Evolutionary conservation across 129 eudicot species (phyloP).

Genomic region (Dittrichia graveolens): DNA sequence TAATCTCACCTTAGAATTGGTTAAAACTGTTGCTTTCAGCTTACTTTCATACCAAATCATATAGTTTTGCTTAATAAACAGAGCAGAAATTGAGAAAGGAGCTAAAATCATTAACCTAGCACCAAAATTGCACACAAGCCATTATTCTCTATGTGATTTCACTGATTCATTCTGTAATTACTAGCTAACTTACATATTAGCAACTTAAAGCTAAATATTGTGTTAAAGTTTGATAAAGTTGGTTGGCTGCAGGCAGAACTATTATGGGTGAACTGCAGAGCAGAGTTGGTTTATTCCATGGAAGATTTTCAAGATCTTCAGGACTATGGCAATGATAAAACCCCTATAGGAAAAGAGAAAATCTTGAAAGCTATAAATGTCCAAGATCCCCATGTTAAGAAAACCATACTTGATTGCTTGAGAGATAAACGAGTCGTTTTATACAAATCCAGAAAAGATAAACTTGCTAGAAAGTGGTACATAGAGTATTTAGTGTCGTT

Average conservation of each 20-base stretch:
- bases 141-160: neutral
- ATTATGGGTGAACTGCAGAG: conserved; percentile 55
- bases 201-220: neutral
- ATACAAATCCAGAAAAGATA: conserved; percentile 54
- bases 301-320: conserved; percentile 55
- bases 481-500: conserved; percentile 40
- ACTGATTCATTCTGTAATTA: neutral
- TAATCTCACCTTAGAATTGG: neutral
- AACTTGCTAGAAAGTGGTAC: conserved; percentile 43
- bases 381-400: conserved; percentile 47
- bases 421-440: conserved; percentile 39
- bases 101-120: neutral
- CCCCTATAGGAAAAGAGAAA: conserved; percentile 29
- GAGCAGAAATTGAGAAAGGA: neutral
- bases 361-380: conserved; percentile 27
- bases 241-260: conserved; percentile 65
- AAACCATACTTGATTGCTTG: conserved; percentile 62
- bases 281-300: conserved; percentile 52
- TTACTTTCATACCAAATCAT: conserved; percentile 2
- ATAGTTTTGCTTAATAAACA: neutral
- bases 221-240: conserved; percentile 27
- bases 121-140: neutral
- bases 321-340: conserved; percentile 21
- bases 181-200: neutral
- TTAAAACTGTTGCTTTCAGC: neutral